Conservation (phyloP, 495 filamentous ascomycete species). For the Daldinia vernicosa region DNA sequence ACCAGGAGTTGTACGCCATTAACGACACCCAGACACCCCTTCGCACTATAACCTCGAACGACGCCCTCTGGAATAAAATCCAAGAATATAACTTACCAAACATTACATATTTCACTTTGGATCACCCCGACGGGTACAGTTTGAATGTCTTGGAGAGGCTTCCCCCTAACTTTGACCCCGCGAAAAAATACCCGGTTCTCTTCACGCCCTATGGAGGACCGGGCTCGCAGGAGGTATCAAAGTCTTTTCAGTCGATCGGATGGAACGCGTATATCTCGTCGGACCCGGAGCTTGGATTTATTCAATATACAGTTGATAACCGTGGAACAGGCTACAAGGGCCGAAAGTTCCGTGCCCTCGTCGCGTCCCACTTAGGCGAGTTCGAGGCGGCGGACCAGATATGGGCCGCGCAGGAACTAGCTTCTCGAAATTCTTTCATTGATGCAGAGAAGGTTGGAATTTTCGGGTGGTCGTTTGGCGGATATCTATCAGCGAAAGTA, state of each 20-base stretch:
- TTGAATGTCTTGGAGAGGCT: conserved; percentile 60
- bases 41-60: conserved; percentile 61
- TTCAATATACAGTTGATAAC: conserved; percentile 64
- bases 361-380: conserved; percentile 60
- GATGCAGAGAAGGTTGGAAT: conserved; percentile 62
- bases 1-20: conserved; percentile 62
- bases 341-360: conserved; percentile 58
- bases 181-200: conserved; percentile 65
- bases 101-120: conserved; percentile 56
- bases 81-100: conserved; percentile 62
- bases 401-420: conserved; percentile 60
- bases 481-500: conserved; percentile 65
- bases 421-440: conserved; percentile 55
- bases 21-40: conserved; percentile 55
- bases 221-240: conserved; percentile 59
- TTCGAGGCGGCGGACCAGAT: conserved; percentile 66
- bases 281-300: conserved; percentile 66
- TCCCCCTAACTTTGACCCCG: conserved; percentile 58
- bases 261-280: conserved; percentile 65
- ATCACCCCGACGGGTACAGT: conserved; percentile 57
- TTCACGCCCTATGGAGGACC: conserved; percentile 67
- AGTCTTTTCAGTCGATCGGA: conserved; percentile 53
- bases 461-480: conserved; percentile 69
- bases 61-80: conserved; percentile 54
- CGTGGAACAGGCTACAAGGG: conserved; percentile 65